These are phyloP conservation scores for Fraxinus excelsior DNA, from an alignment of 257 asterid species.

Conservation along the genomic window DNA sequence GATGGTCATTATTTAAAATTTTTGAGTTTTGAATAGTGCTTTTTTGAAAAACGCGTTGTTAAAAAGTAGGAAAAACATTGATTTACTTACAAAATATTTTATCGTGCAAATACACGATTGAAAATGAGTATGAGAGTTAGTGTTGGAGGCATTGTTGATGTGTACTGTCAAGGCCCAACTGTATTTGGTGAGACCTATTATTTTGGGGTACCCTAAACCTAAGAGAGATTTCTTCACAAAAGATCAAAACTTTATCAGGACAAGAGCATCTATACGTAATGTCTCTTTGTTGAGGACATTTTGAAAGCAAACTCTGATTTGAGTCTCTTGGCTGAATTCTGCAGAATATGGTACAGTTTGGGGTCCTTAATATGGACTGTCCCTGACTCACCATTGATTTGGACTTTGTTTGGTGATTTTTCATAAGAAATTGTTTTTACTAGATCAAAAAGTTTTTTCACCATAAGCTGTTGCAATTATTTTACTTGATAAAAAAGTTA, in stretches of 20 bases:
- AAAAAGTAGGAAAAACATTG: no score
- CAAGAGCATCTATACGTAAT: conserved; percentile 21
- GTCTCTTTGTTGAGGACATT: conserved; percentile 34
- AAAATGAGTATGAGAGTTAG: no score
- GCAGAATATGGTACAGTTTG: conserved; percentile 15
- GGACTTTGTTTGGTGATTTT: background rate
- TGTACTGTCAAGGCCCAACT: background rate
- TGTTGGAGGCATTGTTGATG: conserved; percentile 25
- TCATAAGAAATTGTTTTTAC: background rate
- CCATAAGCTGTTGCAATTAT: background rate
- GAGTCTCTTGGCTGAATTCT: conserved; percentile 22
- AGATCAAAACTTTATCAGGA: background rate
- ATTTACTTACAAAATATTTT: no score
- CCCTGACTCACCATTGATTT: background rate
- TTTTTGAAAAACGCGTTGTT: no score
- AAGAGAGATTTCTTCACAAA: conserved; percentile 16
- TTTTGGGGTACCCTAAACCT: conserved; percentile 34
- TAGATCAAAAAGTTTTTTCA: background rate
- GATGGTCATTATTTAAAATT: no score
- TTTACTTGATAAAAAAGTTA: background rate
- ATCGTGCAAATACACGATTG: no score
- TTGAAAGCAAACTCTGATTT: conserved; percentile 15
- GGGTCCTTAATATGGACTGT: background rate
- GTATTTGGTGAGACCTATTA: conserved; percentile 28
- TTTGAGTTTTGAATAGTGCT: no score